Base-by-base conservation (phyloP, 257 asterid species). In the Hygrophila difformis region DNA sequence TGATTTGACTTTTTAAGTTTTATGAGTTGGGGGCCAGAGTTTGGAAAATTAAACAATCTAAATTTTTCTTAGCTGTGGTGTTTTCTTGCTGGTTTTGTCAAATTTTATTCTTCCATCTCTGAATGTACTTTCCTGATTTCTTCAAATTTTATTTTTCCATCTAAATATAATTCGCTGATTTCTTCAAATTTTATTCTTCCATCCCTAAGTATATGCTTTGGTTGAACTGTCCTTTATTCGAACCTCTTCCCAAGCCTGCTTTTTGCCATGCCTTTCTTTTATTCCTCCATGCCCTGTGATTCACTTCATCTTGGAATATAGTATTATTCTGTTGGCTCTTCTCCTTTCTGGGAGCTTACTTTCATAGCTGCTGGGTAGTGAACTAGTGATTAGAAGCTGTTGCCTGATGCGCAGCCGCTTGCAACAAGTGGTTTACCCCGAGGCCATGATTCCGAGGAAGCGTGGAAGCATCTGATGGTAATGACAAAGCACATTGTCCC, bases 301-400 rank as follows among this genome's bases (percentile, higher is more conserved):
- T 17, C 39, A 1, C 13, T n/a, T 2, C n/a, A 18, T 21, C 31
- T 40, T 52, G 8, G 40, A 47, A 16, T 52, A 26, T 35, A 56
- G 51, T 28, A 15, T n/a, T n/a, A n/a, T n/a, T 29, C 12, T 51
- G 14, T n/a, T 35, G 10, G 19, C 24, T 19, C 13, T 19, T 20
- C 24, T 36, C 8, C 33, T 12, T 24, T n/a, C 12, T 51, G 68
- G 56, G 55, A 23, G 17, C 3, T 17, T 34, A 24, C 24, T 19
- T 47, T 47, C 7, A 12, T 36, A 28, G 58, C 51, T 39, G 61
- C 59, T 31, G 51, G 62, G 18, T 47, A 41, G 35, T 39, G n/a
- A n/a, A n/a, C n/a, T n/a, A n/a, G n/a, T n/a, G 43, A 17, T 36
- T 16, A 18, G 46, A 53, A 57, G 63, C 44, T 22, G 49, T 44